Percentiles rank a stretch among this genome's conserved stretches.
Conservation (phyloP, 2,329 filamentous ascomycete genomes). For the Aureobasidium musti region DNA sequence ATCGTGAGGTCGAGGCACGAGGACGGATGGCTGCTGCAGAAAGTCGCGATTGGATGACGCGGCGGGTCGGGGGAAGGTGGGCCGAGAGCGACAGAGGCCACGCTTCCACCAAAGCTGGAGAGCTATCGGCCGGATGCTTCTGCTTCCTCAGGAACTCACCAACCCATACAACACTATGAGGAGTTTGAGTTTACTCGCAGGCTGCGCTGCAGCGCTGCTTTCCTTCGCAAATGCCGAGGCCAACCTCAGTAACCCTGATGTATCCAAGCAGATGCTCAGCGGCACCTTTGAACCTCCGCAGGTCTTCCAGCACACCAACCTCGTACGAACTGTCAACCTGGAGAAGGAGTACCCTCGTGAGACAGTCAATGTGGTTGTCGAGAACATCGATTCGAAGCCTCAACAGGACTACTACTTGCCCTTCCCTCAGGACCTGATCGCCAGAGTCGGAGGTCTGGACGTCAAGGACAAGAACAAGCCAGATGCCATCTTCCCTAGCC, state of each 20-base stretch:
- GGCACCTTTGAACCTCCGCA: conserved; percentile 75
- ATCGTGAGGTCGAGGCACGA: neutral
- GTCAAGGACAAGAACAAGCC: conserved; percentile 88
- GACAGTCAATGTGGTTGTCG: conserved; percentile 88
- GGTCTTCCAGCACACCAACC: conserved; percentile 90
- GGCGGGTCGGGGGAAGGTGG: conserved; percentile 29
- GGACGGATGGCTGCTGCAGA: neutral
- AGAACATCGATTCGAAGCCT: conserved; percentile 77
- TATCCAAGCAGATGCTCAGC: conserved; percentile 52
- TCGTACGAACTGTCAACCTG: conserved; percentile 85
- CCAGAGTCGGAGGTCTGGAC: conserved; percentile 80
- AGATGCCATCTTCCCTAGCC: conserved; percentile 63
- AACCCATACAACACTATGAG: conserved; percentile 41
- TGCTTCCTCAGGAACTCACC: conserved; percentile 7
- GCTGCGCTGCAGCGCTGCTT: conserved; percentile 57
- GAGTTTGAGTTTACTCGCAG: conserved; percentile 42
- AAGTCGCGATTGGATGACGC: conserved; percentile 26
- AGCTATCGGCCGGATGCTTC: conserved; percentile 14
- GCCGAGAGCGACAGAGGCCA: conserved; percentile 31
- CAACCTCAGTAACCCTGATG: conserved; percentile 61
- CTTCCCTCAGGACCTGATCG: conserved; percentile 74
- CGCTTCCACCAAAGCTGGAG: conserved; percentile 28
- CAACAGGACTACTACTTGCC: conserved; percentile 91
- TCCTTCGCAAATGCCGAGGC: conserved; percentile 60
- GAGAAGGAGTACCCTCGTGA: conserved; percentile 93